Evolutionary conservation across 2,329 filamentous ascomycete genomes (phyloP), one percentile per base, ranked within the genome.

Genomic region (Diaporthe ilicicola): DNA sequence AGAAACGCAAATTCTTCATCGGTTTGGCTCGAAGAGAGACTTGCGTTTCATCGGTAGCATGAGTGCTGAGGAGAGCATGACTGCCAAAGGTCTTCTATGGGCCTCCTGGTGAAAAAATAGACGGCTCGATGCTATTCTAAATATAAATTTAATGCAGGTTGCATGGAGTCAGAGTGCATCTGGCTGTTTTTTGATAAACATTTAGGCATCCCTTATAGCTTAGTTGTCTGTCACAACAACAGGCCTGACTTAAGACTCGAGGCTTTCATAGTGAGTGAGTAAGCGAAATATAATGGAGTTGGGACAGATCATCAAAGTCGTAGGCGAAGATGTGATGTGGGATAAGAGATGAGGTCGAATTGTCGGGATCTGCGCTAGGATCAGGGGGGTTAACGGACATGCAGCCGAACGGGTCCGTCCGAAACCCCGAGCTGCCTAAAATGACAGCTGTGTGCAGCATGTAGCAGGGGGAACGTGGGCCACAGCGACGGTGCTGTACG

Each of bases 331-430:
- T 24, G 24, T 29, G 37, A 4, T 48, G 56, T 24, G 42, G 42
- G 59, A 27, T 29, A 24, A 34, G 29, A 64, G 59, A 37, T 50
- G 59, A 64, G 29, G 59, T 50, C 29, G 29, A 34, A 10, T 50
- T 37, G 19, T 50, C 13, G 29, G 37, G 59, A 64, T 64, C 59
- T 64, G 44, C 59, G 59, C 59, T 37, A 37, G 59, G 59, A 64
- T 64, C 59, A 50, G 59, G 59, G 59, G 59, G 42, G 29, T 6
- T 34, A 15, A 24, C 34, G 27, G 42, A 64, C 59, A 42, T 64
- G 59, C 59, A 64, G 59, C 59, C 24, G 59, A 48, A 50, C 59
- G 59, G 59, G 59, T 37, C 59, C 29, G 44, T 64, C 59, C 59
- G 44, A 64, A 44, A 64, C 44, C 59, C 59, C 59, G 59, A 50